Evolutionary conservation across 108 stramenopile species (phyloP).

Genomic region (Cylindrotheca fusiformis): DNA sequence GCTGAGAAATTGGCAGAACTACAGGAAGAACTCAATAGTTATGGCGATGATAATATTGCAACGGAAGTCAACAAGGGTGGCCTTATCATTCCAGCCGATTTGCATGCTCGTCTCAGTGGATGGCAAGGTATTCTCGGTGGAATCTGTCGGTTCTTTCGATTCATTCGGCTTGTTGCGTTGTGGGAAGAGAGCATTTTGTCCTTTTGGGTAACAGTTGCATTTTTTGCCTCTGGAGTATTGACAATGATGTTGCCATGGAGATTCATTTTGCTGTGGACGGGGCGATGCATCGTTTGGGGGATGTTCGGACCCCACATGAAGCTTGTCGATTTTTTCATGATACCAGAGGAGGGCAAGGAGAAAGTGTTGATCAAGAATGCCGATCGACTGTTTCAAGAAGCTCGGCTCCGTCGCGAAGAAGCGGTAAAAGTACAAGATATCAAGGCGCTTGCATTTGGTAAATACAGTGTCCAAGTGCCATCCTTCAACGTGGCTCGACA

Average conservation of each 20-base stretch:
- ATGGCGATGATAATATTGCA: constrained; percentile 48
- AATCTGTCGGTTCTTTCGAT: constrained; percentile 37
- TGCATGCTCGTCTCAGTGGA: constrained; percentile 26
- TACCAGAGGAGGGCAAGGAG: constrained; percentile 22
- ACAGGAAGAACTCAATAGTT: constrained; percentile 37
- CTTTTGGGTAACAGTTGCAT: constrained; percentile 58
- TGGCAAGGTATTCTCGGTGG: constrained; percentile 36
- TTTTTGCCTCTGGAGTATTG: constrained; percentile 44
- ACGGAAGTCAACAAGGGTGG: constrained; percentile 9
- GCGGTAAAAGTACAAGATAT: constrained; percentile 70
- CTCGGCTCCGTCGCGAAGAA: constrained; percentile 58
- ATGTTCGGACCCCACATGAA: constrained; percentile 78
- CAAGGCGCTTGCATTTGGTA: constrained; percentile 57
- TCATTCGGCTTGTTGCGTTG: constrained; percentile 41
- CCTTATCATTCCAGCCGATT: constrained; percentile 23
- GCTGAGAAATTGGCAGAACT: constrained; percentile 42
- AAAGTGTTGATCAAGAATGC: constrained; percentile 27
- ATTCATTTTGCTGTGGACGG: constrained; percentile 56
- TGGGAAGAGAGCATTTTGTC: constrained; percentile 70
- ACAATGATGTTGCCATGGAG: constrained; percentile 62
- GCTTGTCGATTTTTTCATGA: constrained; percentile 42
- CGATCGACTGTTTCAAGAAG: constrained; percentile 18
- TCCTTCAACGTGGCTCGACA: constrained; percentile 60
- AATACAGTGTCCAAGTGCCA: constrained; percentile 37
- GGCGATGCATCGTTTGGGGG: constrained; percentile 57